Percentiles rank a stretch among this genome's conserved stretches.
Conservation (phyloP, 805 yeast species). For the Tetrapisispora iriomotensis region DNA sequence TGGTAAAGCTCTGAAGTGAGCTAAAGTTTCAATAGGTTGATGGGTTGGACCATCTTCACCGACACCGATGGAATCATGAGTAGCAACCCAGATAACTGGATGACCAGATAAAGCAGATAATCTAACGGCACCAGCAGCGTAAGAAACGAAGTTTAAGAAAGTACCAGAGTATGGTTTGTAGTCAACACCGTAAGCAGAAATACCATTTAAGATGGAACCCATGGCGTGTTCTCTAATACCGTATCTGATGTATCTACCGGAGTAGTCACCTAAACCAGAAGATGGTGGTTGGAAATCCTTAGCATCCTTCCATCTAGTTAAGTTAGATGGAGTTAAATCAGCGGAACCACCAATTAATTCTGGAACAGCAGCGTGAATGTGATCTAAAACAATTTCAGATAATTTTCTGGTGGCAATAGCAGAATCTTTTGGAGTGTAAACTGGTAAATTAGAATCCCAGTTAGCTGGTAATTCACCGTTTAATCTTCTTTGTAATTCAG, state of each 20-base stretch:
- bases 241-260: constrained; percentile 90
- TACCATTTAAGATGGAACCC: constrained; percentile 98
- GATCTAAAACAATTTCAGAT: constrained; percentile 67
- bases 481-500: constrained; percentile 72
- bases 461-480: constrained; percentile 66
- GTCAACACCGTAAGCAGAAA: constrained; percentile 79
- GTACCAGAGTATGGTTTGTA: constrained; percentile 93
- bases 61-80: constrained; percentile 82
- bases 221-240: constrained; percentile 99
- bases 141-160: constrained; percentile 84
- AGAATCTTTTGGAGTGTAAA: constrained; percentile 64
- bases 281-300: constrained; percentile 87
- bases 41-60: constrained; percentile 95
- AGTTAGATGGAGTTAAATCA: constrained; percentile 93
- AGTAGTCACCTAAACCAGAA: constrained; percentile 70
- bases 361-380: constrained; percentile 57
- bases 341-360: constrained; percentile 97
- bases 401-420: constrained; percentile 92
- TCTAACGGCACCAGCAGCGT: constrained; percentile 83
- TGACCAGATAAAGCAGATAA: constrained; percentile 74
- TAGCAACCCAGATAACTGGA: constrained; percentile 80
- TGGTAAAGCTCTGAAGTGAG: constrained; percentile 79
- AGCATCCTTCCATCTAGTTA: constrained; percentile 78
- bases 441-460: constrained; percentile 74
- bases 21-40: constrained; percentile 83